A percentile compares a stretch with the other conserved stretches of the same genome.
Conservation (phyloP, 345 rosid genomes). For the Populus nigra region DNA sequence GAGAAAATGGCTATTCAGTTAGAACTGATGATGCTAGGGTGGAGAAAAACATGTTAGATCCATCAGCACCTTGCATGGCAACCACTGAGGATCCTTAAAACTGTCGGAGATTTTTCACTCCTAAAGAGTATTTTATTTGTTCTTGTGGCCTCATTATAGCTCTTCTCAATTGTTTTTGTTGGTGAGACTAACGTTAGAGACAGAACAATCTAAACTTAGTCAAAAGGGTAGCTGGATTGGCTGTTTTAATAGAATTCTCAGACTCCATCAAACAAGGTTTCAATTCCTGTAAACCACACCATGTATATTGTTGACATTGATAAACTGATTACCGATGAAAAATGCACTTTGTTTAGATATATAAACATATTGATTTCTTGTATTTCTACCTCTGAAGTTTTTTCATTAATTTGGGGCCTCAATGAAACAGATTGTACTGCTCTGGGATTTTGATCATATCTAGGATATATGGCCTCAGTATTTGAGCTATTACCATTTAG, state of each 20-base stretch:
- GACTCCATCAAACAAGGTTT: background rate
- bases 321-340: background rate
- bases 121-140: background rate
- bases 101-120: background rate
- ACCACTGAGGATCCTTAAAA: conserved; percentile 7
- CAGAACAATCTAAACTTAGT: background rate
- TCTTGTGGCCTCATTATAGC: background rate
- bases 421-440: too few relatives aligned
- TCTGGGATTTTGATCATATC: too few relatives aligned
- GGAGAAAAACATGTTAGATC: conserved; percentile 15
- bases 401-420: too few relatives aligned
- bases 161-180: background rate
- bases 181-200: background rate
- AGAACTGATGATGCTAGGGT: conserved; percentile 26
- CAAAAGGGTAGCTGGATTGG: background rate
- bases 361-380: too few relatives aligned
- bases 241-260: background rate
- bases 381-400: too few relatives aligned
- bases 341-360: background rate
- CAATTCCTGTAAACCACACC: background rate
- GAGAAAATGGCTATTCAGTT: conserved; percentile 33
- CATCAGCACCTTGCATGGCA: conserved; percentile 1
- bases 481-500: too few relatives aligned
- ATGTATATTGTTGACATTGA: conserved; percentile 3
- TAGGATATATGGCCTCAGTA: too few relatives aligned